Evolutionary conservation across 2,329 filamentous ascomycete genomes (phyloP).

Genomic region (Ophiostoma pallidulum): DNA sequence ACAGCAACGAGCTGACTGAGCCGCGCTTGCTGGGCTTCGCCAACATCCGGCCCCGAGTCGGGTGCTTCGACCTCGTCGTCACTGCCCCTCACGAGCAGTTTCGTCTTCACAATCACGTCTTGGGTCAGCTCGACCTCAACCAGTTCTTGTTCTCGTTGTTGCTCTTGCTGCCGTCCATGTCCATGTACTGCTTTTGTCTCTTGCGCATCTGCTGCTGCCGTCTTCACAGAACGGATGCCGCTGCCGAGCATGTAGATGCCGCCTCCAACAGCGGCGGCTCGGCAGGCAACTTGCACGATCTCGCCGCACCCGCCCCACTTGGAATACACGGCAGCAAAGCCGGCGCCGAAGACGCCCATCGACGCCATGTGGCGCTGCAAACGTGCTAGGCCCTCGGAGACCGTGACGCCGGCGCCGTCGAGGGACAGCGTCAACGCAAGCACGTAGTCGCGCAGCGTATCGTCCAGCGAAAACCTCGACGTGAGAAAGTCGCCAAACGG

Average conservation of each 20-base stretch:
- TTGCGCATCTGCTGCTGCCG: conserved; percentile 19
- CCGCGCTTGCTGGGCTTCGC: conserved; percentile 19
- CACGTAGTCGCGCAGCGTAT: conserved; percentile 53
- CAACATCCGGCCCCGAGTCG: not conserved
- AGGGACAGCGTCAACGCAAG: conserved; percentile 64
- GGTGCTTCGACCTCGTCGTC: conserved; percentile 21
- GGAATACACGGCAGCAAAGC: conserved; percentile 80
- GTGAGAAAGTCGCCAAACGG: conserved; percentile 51
- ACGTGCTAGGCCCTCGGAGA: conserved; percentile 56
- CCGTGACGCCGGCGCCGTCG: conserved; percentile 47
- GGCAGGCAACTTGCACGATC: conserved; percentile 82
- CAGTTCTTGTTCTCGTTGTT: conserved; percentile 18
- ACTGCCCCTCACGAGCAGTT: conserved; percentile 40
- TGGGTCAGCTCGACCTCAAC: conserved; percentile 45
- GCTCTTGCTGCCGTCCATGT: no score
- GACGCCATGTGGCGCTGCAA: conserved; percentile 76
- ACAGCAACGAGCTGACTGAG: conserved; percentile 58
- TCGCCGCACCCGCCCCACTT: conserved; percentile 91
- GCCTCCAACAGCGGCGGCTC: conserved; percentile 83
- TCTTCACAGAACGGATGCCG: conserved; percentile 37
- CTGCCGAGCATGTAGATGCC: conserved; percentile 80
- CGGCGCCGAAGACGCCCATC: conserved; percentile 77
- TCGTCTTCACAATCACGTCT: conserved; percentile 46
- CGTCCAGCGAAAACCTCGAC: conserved; percentile 56
- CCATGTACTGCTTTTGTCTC: no score